Conservation (phyloP, 23 red algal species). For the Cyanidium caldarium region DNA sequence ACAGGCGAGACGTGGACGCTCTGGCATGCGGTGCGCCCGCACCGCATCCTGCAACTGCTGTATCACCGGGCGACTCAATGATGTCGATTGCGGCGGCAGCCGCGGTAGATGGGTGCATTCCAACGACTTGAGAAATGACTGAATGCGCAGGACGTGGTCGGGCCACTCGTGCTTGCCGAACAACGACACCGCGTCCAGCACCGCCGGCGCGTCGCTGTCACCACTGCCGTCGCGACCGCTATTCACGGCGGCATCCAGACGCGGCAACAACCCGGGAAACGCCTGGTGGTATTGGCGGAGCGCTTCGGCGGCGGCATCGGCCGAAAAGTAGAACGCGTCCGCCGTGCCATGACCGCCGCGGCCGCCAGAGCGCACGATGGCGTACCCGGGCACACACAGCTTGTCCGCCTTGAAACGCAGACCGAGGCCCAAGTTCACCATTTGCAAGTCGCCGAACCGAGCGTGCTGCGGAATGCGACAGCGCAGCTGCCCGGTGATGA, state of each 20-base stretch:
- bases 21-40: no score
- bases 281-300: neutral
- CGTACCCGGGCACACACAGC: neutral
- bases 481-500: constrained; percentile 1
- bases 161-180: neutral
- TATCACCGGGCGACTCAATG: no score
- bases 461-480: constrained; percentile 5
- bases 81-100: no score
- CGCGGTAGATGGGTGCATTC: neutral
- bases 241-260: neutral
- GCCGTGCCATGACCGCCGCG: neutral
- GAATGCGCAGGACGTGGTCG: neutral
- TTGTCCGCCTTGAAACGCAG: neutral
- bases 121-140: neutral
- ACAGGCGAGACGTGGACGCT: no score
- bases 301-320: neutral
- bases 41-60: no score
- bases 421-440: neutral
- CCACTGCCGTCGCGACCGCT: neutral
- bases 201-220: neutral
- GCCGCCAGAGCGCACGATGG: neutral
- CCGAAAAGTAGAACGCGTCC: neutral
- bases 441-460: neutral
- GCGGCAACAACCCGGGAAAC: neutral
- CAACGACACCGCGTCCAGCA: neutral